Evolutionary conservation across 441 rosid species (phyloP).

Genomic region (Gossypium schwendimanii): DNA sequence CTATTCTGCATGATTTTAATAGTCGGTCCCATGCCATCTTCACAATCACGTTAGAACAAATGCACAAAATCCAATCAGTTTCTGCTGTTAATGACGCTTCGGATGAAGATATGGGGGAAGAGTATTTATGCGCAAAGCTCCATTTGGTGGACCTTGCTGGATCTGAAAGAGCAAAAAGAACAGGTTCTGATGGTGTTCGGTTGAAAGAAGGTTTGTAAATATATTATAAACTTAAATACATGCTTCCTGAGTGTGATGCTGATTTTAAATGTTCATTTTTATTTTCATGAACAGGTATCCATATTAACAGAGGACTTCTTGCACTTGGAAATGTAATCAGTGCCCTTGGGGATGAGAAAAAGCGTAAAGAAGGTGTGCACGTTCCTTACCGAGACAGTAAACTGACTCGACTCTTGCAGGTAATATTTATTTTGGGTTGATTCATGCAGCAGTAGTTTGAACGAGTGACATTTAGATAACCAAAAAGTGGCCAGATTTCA

Average conservation of each 20-base stretch:
- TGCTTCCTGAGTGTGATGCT: neutral
- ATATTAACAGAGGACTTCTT: constrained; percentile 62
- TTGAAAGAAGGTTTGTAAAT: constrained; percentile 51
- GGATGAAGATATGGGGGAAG: constrained; percentile 52
- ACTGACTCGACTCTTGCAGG: constrained; percentile 64
- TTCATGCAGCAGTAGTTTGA: constrained; percentile 3
- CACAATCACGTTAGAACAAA: constrained; percentile 67
- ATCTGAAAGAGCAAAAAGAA: constrained; percentile 65
- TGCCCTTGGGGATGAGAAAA: constrained; percentile 67
- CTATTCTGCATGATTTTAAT: constrained; percentile 32
- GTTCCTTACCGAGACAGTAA: constrained; percentile 69
- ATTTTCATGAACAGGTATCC: constrained; percentile 39
- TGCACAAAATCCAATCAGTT: constrained; percentile 39
- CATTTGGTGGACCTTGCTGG: constrained; percentile 74
- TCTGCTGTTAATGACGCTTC: constrained; percentile 27
- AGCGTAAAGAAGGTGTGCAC: constrained; percentile 57
- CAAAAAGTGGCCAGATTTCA: neutral
- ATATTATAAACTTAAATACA: constrained; percentile 13
- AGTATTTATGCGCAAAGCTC: constrained; percentile 58
- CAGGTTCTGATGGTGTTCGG: constrained; percentile 59
- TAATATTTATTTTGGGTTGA: constrained; percentile 14
- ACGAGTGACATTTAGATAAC: neutral
- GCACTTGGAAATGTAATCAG: constrained; percentile 72
- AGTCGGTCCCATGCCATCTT: constrained; percentile 77
- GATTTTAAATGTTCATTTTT: constrained; percentile 2